Conservation (phyloP, 2,329 filamentous ascomycete species). For the Dothideomycetidae sp. region DNA sequence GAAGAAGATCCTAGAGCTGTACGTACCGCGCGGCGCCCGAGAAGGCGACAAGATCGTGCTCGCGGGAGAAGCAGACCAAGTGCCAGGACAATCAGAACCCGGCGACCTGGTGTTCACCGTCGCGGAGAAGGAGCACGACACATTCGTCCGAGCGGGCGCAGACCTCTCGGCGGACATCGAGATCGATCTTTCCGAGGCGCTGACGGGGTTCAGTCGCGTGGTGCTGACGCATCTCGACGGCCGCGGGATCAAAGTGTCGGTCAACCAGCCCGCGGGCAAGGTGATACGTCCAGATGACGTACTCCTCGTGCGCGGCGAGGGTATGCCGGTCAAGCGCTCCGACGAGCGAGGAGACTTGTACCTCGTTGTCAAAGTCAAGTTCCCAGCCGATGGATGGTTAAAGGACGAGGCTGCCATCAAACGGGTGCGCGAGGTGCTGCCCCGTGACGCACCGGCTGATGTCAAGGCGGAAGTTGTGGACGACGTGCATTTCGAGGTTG, state of each 20-base stretch:
- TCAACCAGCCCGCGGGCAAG: slow-evolving; percentile 56
- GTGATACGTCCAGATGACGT: slow-evolving; percentile 72
- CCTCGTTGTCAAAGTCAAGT: slow-evolving; percentile 69
- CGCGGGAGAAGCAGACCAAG: slow-evolving; percentile 86
- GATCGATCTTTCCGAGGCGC: slow-evolving; percentile 67
- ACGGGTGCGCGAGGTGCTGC: slow-evolving; percentile 61
- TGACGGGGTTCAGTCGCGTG: slow-evolving; percentile 79
- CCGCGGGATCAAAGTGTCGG: slow-evolving; percentile 68
- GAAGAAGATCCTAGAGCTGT: slow-evolving; percentile 90
- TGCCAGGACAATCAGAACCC: slow-evolving; percentile 64
- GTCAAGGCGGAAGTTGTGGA: slow-evolving; percentile 65
- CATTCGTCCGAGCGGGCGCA: slow-evolving; percentile 68
- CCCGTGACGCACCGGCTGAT: slow-evolving; percentile 30
- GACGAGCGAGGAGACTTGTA: slow-evolving; percentile 79
- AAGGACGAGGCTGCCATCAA: slow-evolving; percentile 53
- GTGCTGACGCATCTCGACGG: slow-evolving; percentile 89
- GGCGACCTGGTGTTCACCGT: slow-evolving; percentile 89
- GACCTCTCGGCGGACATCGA: slow-evolving; percentile 73
- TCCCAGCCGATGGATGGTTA: slow-evolving; percentile 78
- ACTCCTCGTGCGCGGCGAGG: slow-evolving; percentile 74
- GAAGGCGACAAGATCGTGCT: slow-evolving; percentile 81
- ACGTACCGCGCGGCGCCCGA: slow-evolving; percentile 70
- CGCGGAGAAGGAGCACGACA: slow-evolving; percentile 64
- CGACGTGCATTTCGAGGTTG: slow-evolving; percentile 74
- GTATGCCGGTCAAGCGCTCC: slow-evolving; percentile 83